Conservation (phyloP, 75 land plant species). For the Cupressus sempervirens region DNA sequence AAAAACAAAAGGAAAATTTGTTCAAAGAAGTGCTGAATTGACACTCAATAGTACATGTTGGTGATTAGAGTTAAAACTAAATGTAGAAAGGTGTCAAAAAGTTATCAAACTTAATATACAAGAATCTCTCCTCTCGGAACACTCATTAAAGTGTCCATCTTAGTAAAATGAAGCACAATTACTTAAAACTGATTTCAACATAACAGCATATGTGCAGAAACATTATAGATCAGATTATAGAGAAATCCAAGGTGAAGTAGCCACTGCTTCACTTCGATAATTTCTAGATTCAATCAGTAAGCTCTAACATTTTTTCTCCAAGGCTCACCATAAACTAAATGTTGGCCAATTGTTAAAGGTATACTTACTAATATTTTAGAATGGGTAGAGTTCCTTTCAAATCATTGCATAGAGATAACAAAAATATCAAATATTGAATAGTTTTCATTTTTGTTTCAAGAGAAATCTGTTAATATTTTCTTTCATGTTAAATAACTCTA, state of each 20-base stretch:
- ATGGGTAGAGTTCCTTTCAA: neutral
- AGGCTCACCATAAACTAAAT: neutral
- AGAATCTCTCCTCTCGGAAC: neutral
- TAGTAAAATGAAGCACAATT: neutral
- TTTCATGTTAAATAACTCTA: neutral
- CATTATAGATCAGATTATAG: neutral
- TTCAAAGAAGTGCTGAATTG: neutral
- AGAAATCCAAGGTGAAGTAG: neutral
- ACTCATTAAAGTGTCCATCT: neutral
- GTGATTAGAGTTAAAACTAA: neutral
- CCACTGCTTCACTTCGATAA: neutral
- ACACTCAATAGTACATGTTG: neutral
- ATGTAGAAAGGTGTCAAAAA: neutral
- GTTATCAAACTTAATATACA: neutral
- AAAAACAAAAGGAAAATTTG: neutral
- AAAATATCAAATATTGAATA: neutral
- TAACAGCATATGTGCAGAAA: neutral
- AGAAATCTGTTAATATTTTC: neutral
- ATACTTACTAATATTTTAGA: neutral
- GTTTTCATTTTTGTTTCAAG: neutral
- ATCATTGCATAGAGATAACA: neutral
- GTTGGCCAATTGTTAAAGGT: neutral
- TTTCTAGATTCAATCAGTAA: neutral
- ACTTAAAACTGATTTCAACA: neutral
- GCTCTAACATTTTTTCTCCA: neutral